Conservation (phyloP, 768 basidiomycete species). For the Neoboletus magnificus region DNA sequence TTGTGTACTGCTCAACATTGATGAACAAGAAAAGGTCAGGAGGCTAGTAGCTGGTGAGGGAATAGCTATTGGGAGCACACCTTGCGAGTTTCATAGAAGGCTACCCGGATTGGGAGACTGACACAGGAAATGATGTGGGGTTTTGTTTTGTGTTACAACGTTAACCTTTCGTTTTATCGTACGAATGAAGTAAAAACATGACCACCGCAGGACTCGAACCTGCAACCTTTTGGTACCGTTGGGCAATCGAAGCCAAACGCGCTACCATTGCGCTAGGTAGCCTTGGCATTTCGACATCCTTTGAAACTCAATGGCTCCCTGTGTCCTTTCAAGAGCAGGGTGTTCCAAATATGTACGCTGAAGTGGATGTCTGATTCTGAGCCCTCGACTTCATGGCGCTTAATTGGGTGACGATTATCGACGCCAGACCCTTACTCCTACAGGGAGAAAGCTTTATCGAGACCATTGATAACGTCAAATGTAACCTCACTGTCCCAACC, state of each 20-base stretch:
- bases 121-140: neutral
- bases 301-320: neutral
- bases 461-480: slow-evolving; percentile 56
- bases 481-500: slow-evolving; percentile 57
- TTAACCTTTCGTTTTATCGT: neutral
- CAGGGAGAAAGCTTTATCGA: slow-evolving; percentile 60
- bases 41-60: slow-evolving; percentile 40
- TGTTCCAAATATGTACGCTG: neutral
- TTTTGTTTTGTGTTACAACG: neutral
- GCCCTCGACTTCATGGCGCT: slow-evolving; percentile 54
- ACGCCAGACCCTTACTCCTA: slow-evolving; percentile 56
- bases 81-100: slow-evolving; percentile 58
- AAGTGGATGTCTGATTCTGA: neutral
- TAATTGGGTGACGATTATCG: slow-evolving; percentile 72
- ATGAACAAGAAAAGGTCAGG: slow-evolving; percentile 34
- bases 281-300: slow-evolving; percentile 8
- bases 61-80: slow-evolving; percentile 54
- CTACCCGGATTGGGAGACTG: slow-evolving; percentile 16
- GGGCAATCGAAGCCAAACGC: slow-evolving; percentile 89
- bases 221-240: slow-evolving; percentile 88
- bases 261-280: slow-evolving; percentile 93
- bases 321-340: neutral
- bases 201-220: slow-evolving; percentile 96
- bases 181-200: slow-evolving; percentile 32
- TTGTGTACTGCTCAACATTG: slow-evolving; percentile 43